Evolutionary conservation across 2,329 filamentous ascomycete species (phyloP).

Genomic region (Aspergillus uvarum): DNA sequence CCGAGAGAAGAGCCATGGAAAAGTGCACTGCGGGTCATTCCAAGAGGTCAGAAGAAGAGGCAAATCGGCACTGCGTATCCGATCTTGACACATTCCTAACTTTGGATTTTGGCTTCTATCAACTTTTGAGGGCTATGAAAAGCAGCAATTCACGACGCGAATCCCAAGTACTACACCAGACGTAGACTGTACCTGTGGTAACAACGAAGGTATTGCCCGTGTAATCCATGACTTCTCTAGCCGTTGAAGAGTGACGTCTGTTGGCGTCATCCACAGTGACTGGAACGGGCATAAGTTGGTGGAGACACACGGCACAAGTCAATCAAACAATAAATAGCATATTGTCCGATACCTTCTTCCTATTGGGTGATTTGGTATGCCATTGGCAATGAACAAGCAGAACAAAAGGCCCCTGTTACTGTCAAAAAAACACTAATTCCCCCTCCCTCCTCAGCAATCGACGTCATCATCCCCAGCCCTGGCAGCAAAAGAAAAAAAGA

Average conservation of each 20-base stretch:
- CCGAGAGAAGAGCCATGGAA: background rate
- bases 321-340: background rate
- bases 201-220: background rate
- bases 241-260: background rate
- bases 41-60: background rate
- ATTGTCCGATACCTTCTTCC: background rate
- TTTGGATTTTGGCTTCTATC: background rate
- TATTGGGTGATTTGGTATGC: too few relatives aligned
- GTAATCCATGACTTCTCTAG: background rate
- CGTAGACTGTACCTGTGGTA: background rate
- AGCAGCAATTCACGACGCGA: background rate
- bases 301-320: background rate
- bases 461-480: background rate
- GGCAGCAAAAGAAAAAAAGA: background rate
- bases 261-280: background rate
- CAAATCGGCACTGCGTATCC: background rate
- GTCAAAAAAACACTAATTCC: background rate
- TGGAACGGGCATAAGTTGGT: background rate
- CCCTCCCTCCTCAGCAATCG: background rate
- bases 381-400: too few relatives aligned
- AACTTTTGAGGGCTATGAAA: background rate
- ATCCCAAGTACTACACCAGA: background rate
- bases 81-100: background rate
- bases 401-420: background rate
- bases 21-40: background rate